Evolutionary conservation across 176 grass and related monocot genomes (phyloP), one percentile per base, ranked within the genome.

Genomic region (Alloteropsis semialata): DNA sequence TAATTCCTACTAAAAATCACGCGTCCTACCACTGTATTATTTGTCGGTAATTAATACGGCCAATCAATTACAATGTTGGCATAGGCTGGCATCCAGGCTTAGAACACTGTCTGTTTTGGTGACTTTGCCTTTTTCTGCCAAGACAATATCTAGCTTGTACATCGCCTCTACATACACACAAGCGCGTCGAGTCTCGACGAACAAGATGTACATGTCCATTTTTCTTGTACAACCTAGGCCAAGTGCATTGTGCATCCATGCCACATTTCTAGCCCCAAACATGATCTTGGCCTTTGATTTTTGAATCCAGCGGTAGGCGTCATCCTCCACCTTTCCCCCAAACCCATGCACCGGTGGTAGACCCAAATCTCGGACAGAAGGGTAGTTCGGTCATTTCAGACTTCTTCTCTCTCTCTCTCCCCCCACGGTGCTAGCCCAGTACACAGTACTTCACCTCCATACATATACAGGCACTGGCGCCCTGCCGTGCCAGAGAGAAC

Each of bases 381-480:
- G 68, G 67, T 0, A 59, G 21, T 79, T 5, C 13, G 11, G 75
- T 84, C 64, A 68, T 81, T 89, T 69, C 19, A 0, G 5, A 0
- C 56, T 4, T 13, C 10, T 2, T 18, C 65, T 34, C 38, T 41
- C 70, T 30, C 76, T n/a, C n/a, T n/a, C n/a, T n/a, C n/a, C n/a
- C n/a, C n/a, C 30, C 36, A 8, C 1, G 1, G 49, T 19, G 27
- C 13, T 14, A 4, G 66, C 36, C 66, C 85, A 56, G 32, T 50
- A 61, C 42, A 62, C 62, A 72, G 65, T 54, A 46, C 49, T 59
- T 69, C 0, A 9, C 27, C 27, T 65, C 25, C 57, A 45, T 81
- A 66, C 56, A 84, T 33, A 86, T 86, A 78, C 32, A 71, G 65
- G 63, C 86, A 49, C 54, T 84, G 63, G 43, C 81, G 41, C 80